Base-by-base conservation (phyloP, 352 stramenopile species). In the Phytopythium kandeliae region DNA sequence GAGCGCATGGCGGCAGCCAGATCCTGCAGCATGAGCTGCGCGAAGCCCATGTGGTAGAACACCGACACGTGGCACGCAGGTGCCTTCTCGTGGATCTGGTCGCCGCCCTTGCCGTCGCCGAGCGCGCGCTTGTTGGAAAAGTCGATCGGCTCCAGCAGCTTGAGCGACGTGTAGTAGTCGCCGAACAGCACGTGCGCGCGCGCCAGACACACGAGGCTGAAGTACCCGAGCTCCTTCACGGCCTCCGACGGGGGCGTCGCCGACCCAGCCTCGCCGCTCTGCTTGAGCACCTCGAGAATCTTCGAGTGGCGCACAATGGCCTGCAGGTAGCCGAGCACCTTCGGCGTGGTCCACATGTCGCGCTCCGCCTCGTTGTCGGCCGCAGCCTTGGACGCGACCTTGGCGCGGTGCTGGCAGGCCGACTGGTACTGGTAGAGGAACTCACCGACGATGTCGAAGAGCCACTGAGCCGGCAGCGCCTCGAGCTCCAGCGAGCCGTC, bases 351-450 rank as follows among this genome's bases (percentile, higher is more conserved):
- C 97, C 97, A 99, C 37, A 97, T 97, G 60, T 95, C 87, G n/a
- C 69, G 55, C 63, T 96, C 80, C 59, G 86, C 67, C 44, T 78
- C 60, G 60, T 85, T 85, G 31, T 71, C 53, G 15, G 75, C 72
- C 58, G 89, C 74, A 25, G 58, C 61, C 62, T 90, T 89, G 51
- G 70, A 57, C 24, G 64, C 62, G 65, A 88, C 54, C 73, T 95
- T 91, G 31, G 86, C 93, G 44, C 94, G 85, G 69, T 97, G 97
- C 71, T 99, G 95, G 69, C 92, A 98, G 67, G 98, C 99, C 54
- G 90, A 95, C 75, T 99, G 96, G 78, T 98, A 99, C 74, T 99
- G 96, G 74, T 99, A 99, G 1, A 99, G 89, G 62, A 99, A 99
- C 78, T 99, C 97, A 60, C 98, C 87, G 13, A 99, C 75, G 59